Percentiles rank a stretch among this genome's conserved stretches.
These are phyloP conservation scores for Amanita pseudoporphyria DNA, from an alignment of 768 basidiomycete genomes.

Conservation along the genomic window DNA sequence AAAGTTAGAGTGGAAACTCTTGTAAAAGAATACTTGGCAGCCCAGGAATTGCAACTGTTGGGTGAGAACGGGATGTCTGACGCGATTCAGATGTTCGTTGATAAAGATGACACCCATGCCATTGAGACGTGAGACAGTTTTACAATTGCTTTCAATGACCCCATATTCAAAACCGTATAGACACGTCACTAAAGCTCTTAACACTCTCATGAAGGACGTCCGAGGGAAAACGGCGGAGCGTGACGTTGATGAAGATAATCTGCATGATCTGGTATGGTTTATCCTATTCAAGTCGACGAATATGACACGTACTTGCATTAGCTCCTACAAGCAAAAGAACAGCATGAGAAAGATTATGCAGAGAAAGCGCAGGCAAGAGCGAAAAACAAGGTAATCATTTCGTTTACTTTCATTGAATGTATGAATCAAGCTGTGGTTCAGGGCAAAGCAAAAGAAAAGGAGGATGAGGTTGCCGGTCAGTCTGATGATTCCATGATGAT, in stretches of 20 bases:
- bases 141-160: not conserved
- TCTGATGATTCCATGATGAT: conserved; percentile 76
- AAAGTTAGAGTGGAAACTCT: conserved; percentile 82
- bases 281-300: conserved; percentile 12
- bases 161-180: conserved; percentile 24
- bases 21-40: conserved; percentile 85
- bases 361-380: conserved; percentile 31
- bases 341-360: conserved; percentile 53
- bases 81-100: conserved; percentile 92
- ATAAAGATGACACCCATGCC: conserved; percentile 94
- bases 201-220: conserved; percentile 57
- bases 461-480: conserved; percentile 30
- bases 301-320: conserved; percentile 17
- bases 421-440: not conserved
- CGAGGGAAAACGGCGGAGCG: conserved; percentile 36
- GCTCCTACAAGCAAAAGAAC: conserved; percentile 63
- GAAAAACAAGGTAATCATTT: conserved; percentile 33
- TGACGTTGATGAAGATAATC: conserved; percentile 60
- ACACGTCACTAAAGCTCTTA: conserved; percentile 55
- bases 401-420: not conserved
- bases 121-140: conserved; percentile 64
- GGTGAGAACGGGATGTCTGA: conserved; percentile 88
- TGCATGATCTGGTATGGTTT: conserved; percentile 67
- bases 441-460: conserved; percentile 42
- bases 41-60: conserved; percentile 87